Base-by-base conservation (phyloP, 768 basidiomycete genomes). In the Paxillus involutus region DNA sequence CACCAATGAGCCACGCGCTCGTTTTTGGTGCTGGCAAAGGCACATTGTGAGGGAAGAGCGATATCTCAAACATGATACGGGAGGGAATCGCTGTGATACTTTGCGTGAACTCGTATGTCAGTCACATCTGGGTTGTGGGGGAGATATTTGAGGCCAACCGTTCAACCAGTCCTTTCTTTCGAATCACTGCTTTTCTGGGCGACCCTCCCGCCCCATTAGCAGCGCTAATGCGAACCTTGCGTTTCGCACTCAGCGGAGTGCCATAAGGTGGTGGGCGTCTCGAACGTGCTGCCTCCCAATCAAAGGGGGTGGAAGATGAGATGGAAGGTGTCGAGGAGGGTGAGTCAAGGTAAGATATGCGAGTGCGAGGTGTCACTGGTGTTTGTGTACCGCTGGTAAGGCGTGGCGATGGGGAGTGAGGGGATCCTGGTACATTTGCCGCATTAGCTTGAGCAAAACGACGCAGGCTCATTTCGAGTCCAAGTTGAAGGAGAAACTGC, bases 251-350 rank as follows among this genome's bases (percentile, higher is more conserved):
- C 7, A 77, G 65, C 2, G 88, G 88, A 0, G 85, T 84, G 3
- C 75, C 76, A 76, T 88, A 93, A 3, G 91, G 91, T 4, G 91
- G 82, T 4, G 88, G 85, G 56, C 77, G 78, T 47, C 80, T 76
- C 1, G 82, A 77, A n/a, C 86, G 77, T 12, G 85, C 91, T 0
- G 91, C 91, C 30, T 89, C 86, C 91, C 91, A 93, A 73, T 94
- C 91, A 62, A 94, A 94, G 1, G 91, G 88, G 9, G 79, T 70
- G 7, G 87, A 86, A 1, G 88, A 85, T 6, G 90, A 89, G 44
- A 88, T 76, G 3, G 91, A 92, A 4, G 88, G 84, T 0, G 86
- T 84, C 2, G 80, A 71, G 35, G 81, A 82, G 4, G 80, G 89
- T 10, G 80, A 88, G 40, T 85, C 76, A 67, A 84, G 69, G 61